Percentiles rank a stretch among this genome's conserved stretches.
phyloP scores from a whole-genome alignment of 805 yeast genomes.

The Cyberlindnera suaveolens region DNA sequence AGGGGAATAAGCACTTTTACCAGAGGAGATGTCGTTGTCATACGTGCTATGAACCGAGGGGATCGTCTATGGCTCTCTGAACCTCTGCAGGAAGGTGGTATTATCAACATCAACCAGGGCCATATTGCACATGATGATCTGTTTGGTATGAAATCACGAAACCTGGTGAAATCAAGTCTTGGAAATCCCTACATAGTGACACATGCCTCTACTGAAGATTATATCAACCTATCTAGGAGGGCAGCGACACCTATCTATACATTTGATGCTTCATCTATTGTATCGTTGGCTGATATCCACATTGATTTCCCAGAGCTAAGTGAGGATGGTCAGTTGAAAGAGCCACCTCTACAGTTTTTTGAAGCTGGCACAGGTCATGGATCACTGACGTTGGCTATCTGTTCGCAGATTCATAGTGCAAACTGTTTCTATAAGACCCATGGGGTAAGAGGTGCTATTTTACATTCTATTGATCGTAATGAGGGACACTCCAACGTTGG shows the following conservation, averaged over 20 bases:
- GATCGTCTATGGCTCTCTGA: constrained; percentile 21
- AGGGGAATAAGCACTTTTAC: constrained; percentile 7
- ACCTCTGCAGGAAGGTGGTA: constrained; percentile 17
- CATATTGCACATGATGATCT: constrained; percentile 31
- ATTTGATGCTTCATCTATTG: constrained; percentile 42
- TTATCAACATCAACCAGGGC: constrained; percentile 19
- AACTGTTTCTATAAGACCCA: constrained; percentile 29
- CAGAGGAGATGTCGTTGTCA: constrained; percentile 15
- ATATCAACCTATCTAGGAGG: constrained; percentile 32
- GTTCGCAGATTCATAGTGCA: constrained; percentile 37
- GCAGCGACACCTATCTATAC: constrained; percentile 49
- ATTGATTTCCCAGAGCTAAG: constrained; percentile 31
- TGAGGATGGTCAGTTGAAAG: constrained; percentile 4
- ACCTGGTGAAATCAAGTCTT: constrained; percentile 23
- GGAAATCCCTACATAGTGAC: constrained; percentile 29
- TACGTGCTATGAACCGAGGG: constrained; percentile 15
- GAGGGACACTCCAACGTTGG: constrained; percentile 37
- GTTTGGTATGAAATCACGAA: constrained; percentile 32
- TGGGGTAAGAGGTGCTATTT: constrained; percentile 35
- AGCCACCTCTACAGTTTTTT: constrained; percentile 33
- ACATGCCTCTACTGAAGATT: constrained; percentile 42
- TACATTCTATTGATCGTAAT: constrained; percentile 40
- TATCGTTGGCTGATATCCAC: constrained; percentile 39
- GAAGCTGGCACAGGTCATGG: constrained; percentile 58
- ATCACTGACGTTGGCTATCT: constrained; percentile 38